These are phyloP conservation scores for Epichloe sp. DNA, from an alignment of 2,329 filamentous ascomycete species.

Conservation along the genomic window DNA sequence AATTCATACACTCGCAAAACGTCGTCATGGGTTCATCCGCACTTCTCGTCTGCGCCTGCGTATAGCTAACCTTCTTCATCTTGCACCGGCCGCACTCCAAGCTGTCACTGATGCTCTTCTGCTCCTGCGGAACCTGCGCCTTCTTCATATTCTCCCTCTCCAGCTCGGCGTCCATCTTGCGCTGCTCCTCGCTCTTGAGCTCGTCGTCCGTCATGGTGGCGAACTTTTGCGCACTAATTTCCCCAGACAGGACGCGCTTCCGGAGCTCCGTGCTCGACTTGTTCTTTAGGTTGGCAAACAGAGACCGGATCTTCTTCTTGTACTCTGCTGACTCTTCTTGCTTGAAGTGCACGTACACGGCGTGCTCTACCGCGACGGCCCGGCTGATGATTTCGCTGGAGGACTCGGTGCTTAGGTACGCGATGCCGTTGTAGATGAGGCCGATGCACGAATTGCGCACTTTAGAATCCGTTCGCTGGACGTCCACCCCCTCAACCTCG, in stretches of 20 bases:
- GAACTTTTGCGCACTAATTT: slow-evolving; percentile 60
- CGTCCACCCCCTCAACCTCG: slow-evolving; percentile 68
- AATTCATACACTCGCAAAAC: slow-evolving; percentile 59
- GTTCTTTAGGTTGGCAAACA: slow-evolving; percentile 92
- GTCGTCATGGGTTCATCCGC: slow-evolving; percentile 89
- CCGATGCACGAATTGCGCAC: slow-evolving; percentile 77
- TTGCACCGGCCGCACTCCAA: slow-evolving; percentile 87
- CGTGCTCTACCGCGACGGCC: slow-evolving; percentile 70
- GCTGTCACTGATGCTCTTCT: slow-evolving; percentile 80
- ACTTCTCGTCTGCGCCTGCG: slow-evolving; percentile 85
- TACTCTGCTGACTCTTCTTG: slow-evolving; percentile 59
- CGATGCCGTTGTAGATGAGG: slow-evolving; percentile 84
- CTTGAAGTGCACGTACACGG: slow-evolving; percentile 57
- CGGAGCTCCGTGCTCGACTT: slow-evolving; percentile 73
- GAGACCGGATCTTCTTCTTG: slow-evolving; percentile 76
- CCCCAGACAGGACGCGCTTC: slow-evolving; percentile 58
- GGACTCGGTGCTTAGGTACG: slow-evolving; percentile 56
- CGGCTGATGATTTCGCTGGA: slow-evolving; percentile 58
- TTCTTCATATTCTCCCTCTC: slow-evolving; percentile 93
- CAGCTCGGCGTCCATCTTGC: slow-evolving; percentile 60
- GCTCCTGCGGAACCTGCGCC: slow-evolving; percentile 83
- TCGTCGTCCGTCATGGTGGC: slow-evolving; percentile 83
- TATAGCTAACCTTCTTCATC: slow-evolving; percentile 89
- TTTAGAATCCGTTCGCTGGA: slow-evolving; percentile 58
- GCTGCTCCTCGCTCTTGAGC: slow-evolving; percentile 75